Evolutionary conservation across 2,329 filamentous ascomycete species (phyloP).

Genomic region (Aureobasidium sp.): DNA sequence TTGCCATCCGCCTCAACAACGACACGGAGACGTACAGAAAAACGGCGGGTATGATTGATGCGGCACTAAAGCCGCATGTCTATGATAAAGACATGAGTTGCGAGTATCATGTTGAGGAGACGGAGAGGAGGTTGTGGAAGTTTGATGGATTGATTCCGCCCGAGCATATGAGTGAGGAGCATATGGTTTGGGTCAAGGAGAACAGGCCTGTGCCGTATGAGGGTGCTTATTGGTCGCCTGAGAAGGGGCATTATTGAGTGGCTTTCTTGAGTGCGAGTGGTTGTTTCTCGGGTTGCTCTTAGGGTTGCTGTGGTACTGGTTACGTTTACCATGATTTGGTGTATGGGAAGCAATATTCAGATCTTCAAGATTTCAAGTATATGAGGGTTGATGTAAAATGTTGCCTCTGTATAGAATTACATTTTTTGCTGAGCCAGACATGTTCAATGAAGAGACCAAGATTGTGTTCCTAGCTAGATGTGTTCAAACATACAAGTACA

Average conservation of each 20-base stretch:
- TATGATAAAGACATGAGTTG: slow-evolving; percentile 36
- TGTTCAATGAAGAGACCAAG: no score
- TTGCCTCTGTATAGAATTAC: no score
- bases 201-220: slow-evolving; percentile 24
- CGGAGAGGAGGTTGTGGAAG: slow-evolving; percentile 39
- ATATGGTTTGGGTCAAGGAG: slow-evolving; percentile 29
- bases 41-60: slow-evolving; percentile 27
- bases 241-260: neutral
- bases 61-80: slow-evolving; percentile 34
- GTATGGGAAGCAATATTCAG: no score
- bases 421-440: no score
- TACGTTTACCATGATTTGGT: no score
- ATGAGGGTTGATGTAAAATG: no score
- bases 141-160: slow-evolving; percentile 37
- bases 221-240: slow-evolving; percentile 10
- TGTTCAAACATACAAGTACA: no score
- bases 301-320: no score
- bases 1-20: slow-evolving; percentile 24
- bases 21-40: slow-evolving; percentile 18
- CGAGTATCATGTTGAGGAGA: slow-evolving; percentile 40
- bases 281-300: no score
- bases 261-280: neutral
- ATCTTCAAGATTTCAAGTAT: no score
- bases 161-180: slow-evolving; percentile 29
- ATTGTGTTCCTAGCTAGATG: no score